These are phyloP conservation scores for Salix dunnii DNA, from an alignment of 345 rosid genomes.

Conservation along the genomic window DNA sequence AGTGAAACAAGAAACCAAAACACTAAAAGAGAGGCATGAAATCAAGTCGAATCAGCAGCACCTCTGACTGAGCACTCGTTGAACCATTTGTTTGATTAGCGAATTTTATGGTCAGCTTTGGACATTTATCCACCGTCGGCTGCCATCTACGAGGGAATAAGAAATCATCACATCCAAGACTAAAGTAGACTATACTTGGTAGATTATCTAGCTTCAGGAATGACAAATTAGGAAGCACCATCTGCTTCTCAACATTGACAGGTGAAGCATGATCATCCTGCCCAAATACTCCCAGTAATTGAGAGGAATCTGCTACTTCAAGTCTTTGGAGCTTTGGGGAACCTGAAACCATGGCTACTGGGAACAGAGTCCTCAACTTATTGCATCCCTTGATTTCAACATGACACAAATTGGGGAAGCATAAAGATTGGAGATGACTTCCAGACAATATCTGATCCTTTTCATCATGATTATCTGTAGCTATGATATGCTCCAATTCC, in stretches of 20 bases:
- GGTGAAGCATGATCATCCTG: neutral
- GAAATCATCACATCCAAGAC: neutral
- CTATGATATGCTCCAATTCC: too few relatives aligned
- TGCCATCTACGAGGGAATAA: rapidly evolving
- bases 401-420: neutral
- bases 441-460: too few relatives aligned
- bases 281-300: neutral
- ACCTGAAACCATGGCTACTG: neutral
- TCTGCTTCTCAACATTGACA: neutral
- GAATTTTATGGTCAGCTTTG: neutral
- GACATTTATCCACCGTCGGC: rapidly evolving
- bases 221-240: neutral
- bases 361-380: neutral
- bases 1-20: neutral
- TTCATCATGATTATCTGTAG: neutral
- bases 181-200: neutral
- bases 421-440: neutral
- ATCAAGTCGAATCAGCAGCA: neutral
- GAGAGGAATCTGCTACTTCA: neutral
- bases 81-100: neutral
- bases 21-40: neutral
- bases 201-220: rapidly evolving
- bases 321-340: too few relatives aligned
- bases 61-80: neutral
- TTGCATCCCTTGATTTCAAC: neutral